phyloP scores from a whole-genome alignment of 805 yeast species.

The Saturnispora quitensis region DNA sequence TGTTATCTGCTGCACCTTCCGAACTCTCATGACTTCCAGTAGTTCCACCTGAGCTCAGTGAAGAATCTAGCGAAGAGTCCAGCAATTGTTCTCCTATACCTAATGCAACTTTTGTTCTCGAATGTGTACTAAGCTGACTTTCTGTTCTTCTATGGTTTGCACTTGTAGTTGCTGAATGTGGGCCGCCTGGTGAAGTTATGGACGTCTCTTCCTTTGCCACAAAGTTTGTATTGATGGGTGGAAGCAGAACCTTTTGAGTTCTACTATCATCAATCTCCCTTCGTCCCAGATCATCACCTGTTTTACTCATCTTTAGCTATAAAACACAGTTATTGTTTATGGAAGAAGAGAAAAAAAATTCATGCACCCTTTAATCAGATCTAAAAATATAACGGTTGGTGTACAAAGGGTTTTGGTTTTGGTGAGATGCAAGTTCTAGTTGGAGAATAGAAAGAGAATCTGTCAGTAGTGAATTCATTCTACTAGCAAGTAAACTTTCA shows the following conservation, averaged over 20 bases:
- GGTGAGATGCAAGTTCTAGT: neutral
- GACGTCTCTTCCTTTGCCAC: neutral
- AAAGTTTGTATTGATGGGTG: neutral
- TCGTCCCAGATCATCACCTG: neutral
- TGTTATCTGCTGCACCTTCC: neutral
- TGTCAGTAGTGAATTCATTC: too few species aligned
- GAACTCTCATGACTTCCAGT: neutral
- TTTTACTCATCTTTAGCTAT: neutral
- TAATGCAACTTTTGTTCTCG: neutral
- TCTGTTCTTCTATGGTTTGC: slow-evolving; percentile 3
- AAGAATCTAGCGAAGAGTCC: neutral
- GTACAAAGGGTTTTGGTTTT: neutral
- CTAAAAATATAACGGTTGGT: neutral
- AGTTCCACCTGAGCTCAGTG: neutral
- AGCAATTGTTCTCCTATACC: neutral
- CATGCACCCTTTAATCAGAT: neutral
- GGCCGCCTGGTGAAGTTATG: neutral
- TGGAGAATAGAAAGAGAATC: neutral
- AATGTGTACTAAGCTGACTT: slow-evolving; percentile 1
- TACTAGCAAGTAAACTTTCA: too few species aligned
- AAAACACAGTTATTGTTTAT: neutral
- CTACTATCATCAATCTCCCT: neutral
- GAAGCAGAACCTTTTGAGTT: neutral
- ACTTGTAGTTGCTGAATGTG: slow-evolving; percentile 1
- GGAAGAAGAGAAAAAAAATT: neutral